Conservation (phyloP, 441 rosid genomes). For the Erysimum cheiri region DNA sequence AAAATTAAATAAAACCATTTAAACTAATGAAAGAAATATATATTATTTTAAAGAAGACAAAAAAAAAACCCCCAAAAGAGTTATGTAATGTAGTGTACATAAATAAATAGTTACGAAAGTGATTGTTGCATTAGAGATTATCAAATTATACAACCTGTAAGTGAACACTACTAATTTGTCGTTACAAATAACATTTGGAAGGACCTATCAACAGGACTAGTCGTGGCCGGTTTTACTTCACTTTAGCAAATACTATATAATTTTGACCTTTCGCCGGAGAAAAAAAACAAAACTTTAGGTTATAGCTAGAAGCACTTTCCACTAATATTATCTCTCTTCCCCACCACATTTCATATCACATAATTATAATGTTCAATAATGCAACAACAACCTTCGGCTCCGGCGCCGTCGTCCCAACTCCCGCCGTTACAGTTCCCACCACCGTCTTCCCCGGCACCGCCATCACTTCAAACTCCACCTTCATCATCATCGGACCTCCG, state of each 20-base stretch:
- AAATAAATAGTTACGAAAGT: conserved; percentile 18
- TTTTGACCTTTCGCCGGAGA: conserved; percentile 17
- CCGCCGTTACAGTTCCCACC: conserved; percentile 21
- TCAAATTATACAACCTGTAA: conserved; percentile 6
- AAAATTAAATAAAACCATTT: conserved; percentile 14
- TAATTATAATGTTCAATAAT: conserved; percentile 29
- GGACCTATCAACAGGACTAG: neutral
- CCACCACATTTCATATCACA: conserved; percentile 19
- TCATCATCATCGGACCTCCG: conserved; percentile 50
- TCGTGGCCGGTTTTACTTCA: conserved; percentile 7
- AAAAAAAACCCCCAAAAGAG: neutral
- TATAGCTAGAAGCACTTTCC: conserved; percentile 35
- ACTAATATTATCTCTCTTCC: conserved; percentile 6
- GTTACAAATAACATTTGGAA: conserved; percentile 18
- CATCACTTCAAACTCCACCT: conserved; percentile 48
- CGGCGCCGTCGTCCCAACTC: conserved; percentile 31
- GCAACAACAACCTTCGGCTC: conserved; percentile 20
- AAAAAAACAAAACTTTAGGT: conserved; percentile 1
- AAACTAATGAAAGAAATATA: neutral
- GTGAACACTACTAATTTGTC: neutral
- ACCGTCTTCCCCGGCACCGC: conserved; percentile 33
- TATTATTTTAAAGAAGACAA: neutral
- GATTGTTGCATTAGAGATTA: conserved; percentile 31
- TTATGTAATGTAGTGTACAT: neutral
- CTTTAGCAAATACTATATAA: conserved; percentile 16